phyloP scores from a whole-genome alignment of 139 green algal species.

The Pleodorina starrii region DNA sequence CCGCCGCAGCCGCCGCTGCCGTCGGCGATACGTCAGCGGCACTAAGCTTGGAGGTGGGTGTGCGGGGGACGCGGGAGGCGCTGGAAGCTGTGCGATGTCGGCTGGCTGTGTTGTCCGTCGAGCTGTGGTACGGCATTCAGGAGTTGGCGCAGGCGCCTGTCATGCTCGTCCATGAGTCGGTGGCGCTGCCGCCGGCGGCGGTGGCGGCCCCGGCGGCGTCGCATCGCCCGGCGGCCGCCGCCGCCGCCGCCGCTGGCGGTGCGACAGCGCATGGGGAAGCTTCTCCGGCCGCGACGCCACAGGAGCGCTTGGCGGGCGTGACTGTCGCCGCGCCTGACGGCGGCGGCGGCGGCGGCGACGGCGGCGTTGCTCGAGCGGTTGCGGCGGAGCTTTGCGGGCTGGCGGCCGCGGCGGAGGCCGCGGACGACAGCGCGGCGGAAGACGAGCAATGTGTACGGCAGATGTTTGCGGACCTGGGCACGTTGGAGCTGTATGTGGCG shows the following conservation, averaged over 20 bases:
- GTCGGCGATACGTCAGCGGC: not conserved
- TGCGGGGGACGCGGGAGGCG: not conserved
- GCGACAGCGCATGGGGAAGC: not conserved
- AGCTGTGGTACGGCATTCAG: constrained; percentile 27
- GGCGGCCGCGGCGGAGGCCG: not conserved
- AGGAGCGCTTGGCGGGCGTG: not conserved
- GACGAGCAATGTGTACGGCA: not conserved
- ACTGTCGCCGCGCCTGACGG: not conserved
- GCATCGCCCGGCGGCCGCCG: not conserved
- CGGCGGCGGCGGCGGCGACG: not conserved
- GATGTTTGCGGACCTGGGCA: constrained; percentile 9
- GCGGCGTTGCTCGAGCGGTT: not conserved
- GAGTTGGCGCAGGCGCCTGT: not conserved
- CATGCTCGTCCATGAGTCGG: not conserved
- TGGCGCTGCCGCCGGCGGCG: not conserved
- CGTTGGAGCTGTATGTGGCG: not conserved
- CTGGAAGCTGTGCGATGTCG: not conserved
- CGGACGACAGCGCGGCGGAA: not conserved
- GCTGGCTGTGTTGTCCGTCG: not conserved
- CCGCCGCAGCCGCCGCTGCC: not conserved
- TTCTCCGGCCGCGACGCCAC: not conserved
- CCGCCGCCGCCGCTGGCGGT: not conserved
- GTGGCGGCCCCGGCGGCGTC: too few relatives aligned
- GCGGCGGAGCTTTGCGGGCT: constrained; percentile 14
- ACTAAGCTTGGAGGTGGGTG: not conserved